Base-by-base conservation (phyloP, 2,329 filamentous ascomycete species). In the Dactylella cylindrospora region DNA sequence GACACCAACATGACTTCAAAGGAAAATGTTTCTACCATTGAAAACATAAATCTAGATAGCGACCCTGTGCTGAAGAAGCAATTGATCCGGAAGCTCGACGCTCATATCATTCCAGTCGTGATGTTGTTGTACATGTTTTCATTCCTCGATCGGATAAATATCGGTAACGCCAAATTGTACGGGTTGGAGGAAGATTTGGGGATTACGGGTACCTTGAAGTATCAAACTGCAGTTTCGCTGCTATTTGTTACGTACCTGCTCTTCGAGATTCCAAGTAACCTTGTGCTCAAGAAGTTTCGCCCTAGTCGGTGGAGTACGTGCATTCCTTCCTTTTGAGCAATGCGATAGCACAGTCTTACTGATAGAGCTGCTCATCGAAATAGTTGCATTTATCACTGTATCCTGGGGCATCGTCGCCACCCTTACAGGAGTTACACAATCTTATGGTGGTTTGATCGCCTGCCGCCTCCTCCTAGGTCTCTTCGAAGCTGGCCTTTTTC, bases 91-190 rank as follows among this genome's bases (percentile, higher is more conserved):
- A 87, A 85, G 71, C 72, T 88, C 25, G 85, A 88, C 70, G 61
- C 76, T 10, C 76, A 79, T 68, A 76, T 88, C 20, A 77, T 88
- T 10, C 84, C 84, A 2, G 74, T 86, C 15, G 76, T 86, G 5
- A 85, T 86, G 80, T 71, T 80, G 5, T 72, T 86, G 12, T 91
- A 91, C 70, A 76, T 90, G 10, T 82, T 90, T 66, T 85, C 83
- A 66, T 90, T 90, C 70, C 73, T 90, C 6, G 86, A 89, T 70
- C 77, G 85, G 72, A 83, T 86, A 47, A 88, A 88, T 69, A 88
- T 89, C 65, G 83, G 84, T 47, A 87, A 87, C 73, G 84, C 84
- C 12, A 76, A 79, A 3, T 75, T 87, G 3, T 85, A 85, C 67
- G 77, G 78, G 1, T 67, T 89, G 41, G 80, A 85, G 70, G 72